These are phyloP conservation scores for Didymella arachidicola DNA, from an alignment of 2,329 filamentous ascomycete species.

Conservation along the genomic window DNA sequence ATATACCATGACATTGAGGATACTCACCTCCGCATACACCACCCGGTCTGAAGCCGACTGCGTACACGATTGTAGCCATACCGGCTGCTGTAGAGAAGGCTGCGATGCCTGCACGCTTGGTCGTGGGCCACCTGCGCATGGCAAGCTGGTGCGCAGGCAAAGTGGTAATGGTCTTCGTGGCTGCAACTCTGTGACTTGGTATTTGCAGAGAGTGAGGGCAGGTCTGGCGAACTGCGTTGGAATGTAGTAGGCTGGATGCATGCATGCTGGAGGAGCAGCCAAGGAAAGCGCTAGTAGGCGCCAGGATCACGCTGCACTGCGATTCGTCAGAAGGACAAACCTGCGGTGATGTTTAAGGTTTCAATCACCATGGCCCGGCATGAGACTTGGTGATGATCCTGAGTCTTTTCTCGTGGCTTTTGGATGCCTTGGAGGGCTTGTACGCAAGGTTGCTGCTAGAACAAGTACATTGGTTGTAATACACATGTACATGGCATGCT, in stretches of 20 bases:
- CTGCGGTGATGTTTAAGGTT: neutral
- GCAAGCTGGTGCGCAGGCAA: neutral
- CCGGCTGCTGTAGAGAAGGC: neutral
- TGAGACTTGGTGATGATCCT: neutral
- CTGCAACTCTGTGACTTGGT: neutral
- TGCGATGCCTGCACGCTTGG: neutral
- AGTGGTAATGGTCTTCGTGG: neutral
- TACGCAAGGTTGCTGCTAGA: constrained; percentile 2
- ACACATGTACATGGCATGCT: constrained; percentile 30
- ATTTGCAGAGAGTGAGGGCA: neutral
- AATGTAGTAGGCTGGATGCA: neutral
- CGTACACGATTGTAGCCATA: neutral
- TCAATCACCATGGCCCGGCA: neutral
- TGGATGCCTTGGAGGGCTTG: neutral
- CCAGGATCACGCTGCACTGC: neutral
- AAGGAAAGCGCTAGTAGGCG: neutral
- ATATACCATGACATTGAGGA: neutral
- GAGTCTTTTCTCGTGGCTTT: neutral
- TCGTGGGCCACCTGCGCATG: neutral
- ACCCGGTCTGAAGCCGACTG: neutral
- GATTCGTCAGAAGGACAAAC: neutral
- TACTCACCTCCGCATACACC: neutral
- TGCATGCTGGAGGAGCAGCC: neutral
- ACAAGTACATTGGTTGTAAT: constrained; percentile 31
- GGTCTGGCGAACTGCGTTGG: neutral